These are phyloP conservation scores for Aspergillus quadrilineatus DNA, from an alignment of 2,329 filamentous ascomycete species.

Conservation along the genomic window DNA sequence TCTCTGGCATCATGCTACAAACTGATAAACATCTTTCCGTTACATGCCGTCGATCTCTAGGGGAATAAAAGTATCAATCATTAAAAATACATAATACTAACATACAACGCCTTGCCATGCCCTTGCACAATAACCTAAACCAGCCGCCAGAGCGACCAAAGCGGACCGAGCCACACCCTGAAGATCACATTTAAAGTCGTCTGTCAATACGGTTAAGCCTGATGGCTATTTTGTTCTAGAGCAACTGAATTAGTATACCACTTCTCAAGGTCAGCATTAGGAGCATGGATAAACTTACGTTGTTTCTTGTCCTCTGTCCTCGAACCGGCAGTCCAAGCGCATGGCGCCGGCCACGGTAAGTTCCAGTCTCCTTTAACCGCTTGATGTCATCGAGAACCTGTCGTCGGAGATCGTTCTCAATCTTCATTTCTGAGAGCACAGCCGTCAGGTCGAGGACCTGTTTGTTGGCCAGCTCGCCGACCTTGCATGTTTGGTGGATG, in stretches of 20 bases:
- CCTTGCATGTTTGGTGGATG: slow-evolving; percentile 78
- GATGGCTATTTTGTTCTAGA: slow-evolving; percentile 58
- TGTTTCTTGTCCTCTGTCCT: slow-evolving; percentile 83
- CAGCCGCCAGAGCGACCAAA: slow-evolving; percentile 25
- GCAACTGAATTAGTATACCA: background rate
- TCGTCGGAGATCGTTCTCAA: slow-evolving; percentile 82
- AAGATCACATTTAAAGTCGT: slow-evolving; percentile 34
- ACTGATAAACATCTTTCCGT: slow-evolving; percentile 19
- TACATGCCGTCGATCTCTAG: slow-evolving; percentile 19
- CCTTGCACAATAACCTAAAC: slow-evolving; percentile 16
- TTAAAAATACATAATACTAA: slow-evolving; percentile 11
- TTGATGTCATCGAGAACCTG: slow-evolving; percentile 80
- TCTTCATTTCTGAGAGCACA: slow-evolving; percentile 85
- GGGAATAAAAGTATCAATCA: slow-evolving; percentile 11
- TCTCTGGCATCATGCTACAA: slow-evolving; percentile 6
- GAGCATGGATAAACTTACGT: slow-evolving; percentile 48
- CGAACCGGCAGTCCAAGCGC: slow-evolving; percentile 89
- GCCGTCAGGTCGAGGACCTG: slow-evolving; percentile 79
- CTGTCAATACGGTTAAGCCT: slow-evolving; percentile 61
- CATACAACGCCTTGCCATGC: slow-evolving; percentile 22
- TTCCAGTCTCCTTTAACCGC: slow-evolving; percentile 84
- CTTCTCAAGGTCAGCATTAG: background rate
- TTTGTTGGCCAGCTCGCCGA: slow-evolving; percentile 71
- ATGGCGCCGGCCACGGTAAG: slow-evolving; percentile 84
- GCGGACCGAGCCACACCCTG: slow-evolving; percentile 14